Base-by-base conservation (phyloP, 2,329 filamentous ascomycete genomes). In the Coniella vitis region DNA sequence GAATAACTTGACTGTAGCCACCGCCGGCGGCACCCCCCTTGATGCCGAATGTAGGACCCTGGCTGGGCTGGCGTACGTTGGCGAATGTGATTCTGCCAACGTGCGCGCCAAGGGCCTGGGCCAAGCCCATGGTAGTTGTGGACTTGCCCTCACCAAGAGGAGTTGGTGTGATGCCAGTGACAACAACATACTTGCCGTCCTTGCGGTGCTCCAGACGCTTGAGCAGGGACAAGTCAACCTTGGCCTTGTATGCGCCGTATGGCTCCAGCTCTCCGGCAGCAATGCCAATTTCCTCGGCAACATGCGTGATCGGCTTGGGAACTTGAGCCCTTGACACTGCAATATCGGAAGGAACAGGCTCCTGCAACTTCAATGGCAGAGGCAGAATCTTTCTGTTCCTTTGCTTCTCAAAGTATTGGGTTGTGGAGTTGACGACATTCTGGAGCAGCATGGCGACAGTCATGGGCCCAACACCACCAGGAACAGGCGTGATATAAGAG, bases 1-100 rank as follows among this genome's bases (percentile, higher is more conserved):
- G 93, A 60, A 98, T 97, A 63, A 98, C 93, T 68, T 98, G 93
- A 67, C 89, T 95, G 79, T 97, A 98, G 35, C 93, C 93, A 66
- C 93, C 93, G 61, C 93, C 93, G 49, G 93, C 93, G 52, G 93
- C 93, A 61, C 93, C 93, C 55, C 93, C 93, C 76, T 98, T 98
- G 77, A 98, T 97, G 61, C 93, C 93, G 65, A 98, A 98, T 0
- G 93, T 98, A 48, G 93, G 93, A 4, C 93, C 93, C 72, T 97
- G 93, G 60, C 89, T 95, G 44, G 93, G 93, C 66, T 98, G 93
- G 53, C 93, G 83, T 44, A 98, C 93, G 65, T 98, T 97, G 68
- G 93, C 93, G 66, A 98, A 97, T 3, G 86, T 87, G 57, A 97
- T 77, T 51, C 87, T 86, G 57, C 86, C 86, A 43, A 97, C 73